These are phyloP conservation scores for Nigrograna mackinnonii DNA, from an alignment of 2,329 filamentous ascomycete species.

Conservation along the genomic window DNA sequence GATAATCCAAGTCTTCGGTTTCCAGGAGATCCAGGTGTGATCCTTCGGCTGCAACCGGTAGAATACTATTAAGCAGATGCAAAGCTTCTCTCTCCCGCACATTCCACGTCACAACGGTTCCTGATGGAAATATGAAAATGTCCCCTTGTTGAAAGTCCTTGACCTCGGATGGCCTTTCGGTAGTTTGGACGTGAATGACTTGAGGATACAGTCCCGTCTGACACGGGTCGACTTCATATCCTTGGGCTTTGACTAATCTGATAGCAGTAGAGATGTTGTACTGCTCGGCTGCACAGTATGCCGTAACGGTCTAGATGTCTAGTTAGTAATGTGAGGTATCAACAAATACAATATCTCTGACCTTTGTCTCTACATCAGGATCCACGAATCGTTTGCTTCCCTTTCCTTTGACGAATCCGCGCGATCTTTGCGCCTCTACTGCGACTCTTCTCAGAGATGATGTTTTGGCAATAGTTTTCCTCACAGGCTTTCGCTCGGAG, in stretches of 20 bases:
- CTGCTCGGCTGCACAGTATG: slow-evolving; percentile 69
- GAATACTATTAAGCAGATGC: slow-evolving; percentile 59
- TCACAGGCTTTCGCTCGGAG: slow-evolving; percentile 20
- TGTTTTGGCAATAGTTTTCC: slow-evolving; percentile 36
- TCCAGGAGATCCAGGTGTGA: slow-evolving; percentile 75
- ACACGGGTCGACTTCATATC: slow-evolving; percentile 66
- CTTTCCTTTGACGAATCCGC: slow-evolving; percentile 54
- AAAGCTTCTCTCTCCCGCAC: slow-evolving; percentile 73
- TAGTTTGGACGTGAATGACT: slow-evolving; percentile 63
- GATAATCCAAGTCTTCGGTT: slow-evolving; percentile 87
- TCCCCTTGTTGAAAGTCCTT: slow-evolving; percentile 67
- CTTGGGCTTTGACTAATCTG: slow-evolving; percentile 60
- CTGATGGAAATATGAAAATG: slow-evolving; percentile 94
- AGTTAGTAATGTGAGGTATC: neutral
- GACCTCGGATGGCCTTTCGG: slow-evolving; percentile 40
- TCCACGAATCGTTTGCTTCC: slow-evolving; percentile 49
- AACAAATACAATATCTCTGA: slow-evolving; percentile 6
- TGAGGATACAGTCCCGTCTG: slow-evolving; percentile 66
- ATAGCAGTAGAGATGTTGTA: slow-evolving; percentile 64
- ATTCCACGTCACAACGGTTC: slow-evolving; percentile 91
- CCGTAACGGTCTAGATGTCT: slow-evolving; percentile 56
- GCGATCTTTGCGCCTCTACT: slow-evolving; percentile 75
- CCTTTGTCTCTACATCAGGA: slow-evolving; percentile 50
- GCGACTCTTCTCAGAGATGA: slow-evolving; percentile 81
- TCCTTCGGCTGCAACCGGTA: slow-evolving; percentile 76